Evolutionary conservation across 805 yeast genomes (phyloP).

Genomic region (Yarrowia sp.): DNA sequence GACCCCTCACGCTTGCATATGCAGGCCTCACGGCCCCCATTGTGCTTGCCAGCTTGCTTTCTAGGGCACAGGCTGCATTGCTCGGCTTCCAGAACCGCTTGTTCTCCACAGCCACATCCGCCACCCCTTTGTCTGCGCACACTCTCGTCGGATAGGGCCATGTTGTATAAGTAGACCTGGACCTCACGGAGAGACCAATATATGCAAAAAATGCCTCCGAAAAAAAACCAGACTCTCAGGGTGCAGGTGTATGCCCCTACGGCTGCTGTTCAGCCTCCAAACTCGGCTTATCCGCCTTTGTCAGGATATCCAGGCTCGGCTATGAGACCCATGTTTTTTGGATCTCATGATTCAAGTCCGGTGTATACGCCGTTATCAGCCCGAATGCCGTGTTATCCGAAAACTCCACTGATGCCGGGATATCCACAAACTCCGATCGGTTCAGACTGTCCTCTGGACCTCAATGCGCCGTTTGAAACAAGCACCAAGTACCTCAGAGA

Average conservation of each 20-base stretch:
- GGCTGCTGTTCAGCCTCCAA: not conserved
- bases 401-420: not conserved
- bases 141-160: not conserved
- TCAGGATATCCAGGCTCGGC: not conserved
- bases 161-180: not conserved
- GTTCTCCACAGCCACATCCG: not conserved
- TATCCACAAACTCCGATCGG: not conserved
- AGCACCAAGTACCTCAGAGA: not conserved
- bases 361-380: not conserved
- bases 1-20: not conserved
- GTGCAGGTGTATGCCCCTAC: not conserved
- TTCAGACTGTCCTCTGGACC: conserved; percentile 16
- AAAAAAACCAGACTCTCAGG: not conserved
- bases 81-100: not conserved
- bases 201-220: not conserved
- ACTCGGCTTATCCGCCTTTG: not conserved
- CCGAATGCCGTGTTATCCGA: not conserved
- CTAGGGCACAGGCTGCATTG: not conserved
- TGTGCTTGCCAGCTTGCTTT: not conserved
- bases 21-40: conserved; percentile 8
- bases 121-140: not conserved
- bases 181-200: not conserved
- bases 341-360: not conserved
- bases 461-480: conserved; percentile 5
- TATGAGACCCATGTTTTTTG: not conserved